Base-by-base conservation (phyloP, 2,329 filamentous ascomycete genomes). In the Colletotrichum cereale region DNA sequence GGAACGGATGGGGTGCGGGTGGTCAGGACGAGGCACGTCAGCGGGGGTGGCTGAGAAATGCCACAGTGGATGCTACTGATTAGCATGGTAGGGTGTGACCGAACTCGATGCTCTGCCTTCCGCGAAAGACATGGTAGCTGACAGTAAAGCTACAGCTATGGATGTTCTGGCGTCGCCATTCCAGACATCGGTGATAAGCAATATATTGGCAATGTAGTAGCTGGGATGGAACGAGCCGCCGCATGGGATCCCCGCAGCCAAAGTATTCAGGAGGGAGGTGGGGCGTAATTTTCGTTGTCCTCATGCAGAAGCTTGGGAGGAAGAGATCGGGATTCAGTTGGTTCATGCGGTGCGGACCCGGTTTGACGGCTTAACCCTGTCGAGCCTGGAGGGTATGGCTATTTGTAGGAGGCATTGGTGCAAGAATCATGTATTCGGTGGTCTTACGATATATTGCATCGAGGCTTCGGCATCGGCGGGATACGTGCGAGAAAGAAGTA, bases 291-390 rank as follows among this genome's bases (percentile, higher is more conserved):
- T 68, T 42, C 64, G 57, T 42, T 24, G 21, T 62, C 21, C 53
- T 71, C 50, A 67, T 67, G 68, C 68, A 36, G 67, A 55, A 24
- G 31, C 21, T 50, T 29, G 12, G 50, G 36, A 31, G 12, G 55
- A 47, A 29, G 31, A 34, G 31, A 53, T 14, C 62, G 47, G 38
- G 50, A 31, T 53, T 34, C 31, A 48, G 24, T 24, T 38, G 55
- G 42, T 38, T 57, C 50, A 71, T 67, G 48, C 48, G 48, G 56
- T 57, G 63, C 14, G 58, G 62, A 64, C 60, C 47, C 34, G 50
- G 31, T 26, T 14, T 31, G 36, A 36, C 44, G 29, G 52, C 42
- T 26, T 53, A 61, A 52, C 50, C 38, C 42, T 66, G 62, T 66
- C 47, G 38, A 47, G 40, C 38, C 40, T 40, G 66, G 62, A 38